Evolutionary conservation across 345 rosid genomes (phyloP).

Genomic region (Citrus unshiu): DNA sequence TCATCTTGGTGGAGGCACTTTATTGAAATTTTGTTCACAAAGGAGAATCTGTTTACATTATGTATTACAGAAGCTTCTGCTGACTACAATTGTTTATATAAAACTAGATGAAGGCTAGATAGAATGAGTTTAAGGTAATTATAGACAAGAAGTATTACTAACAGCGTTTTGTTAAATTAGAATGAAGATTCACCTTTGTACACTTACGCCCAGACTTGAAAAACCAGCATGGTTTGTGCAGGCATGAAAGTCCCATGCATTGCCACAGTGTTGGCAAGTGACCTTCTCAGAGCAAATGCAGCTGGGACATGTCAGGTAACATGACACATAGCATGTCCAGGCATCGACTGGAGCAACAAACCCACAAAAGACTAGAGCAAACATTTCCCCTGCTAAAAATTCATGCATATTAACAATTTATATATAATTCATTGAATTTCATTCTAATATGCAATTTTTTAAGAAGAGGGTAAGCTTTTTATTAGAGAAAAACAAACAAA

Average conservation of each 20-base stretch:
- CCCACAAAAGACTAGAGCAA: constrained; percentile 12
- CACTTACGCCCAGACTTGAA: not conserved
- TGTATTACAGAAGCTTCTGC: not conserved
- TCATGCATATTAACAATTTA: not conserved
- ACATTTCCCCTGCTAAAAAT: constrained; percentile 11
- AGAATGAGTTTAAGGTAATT: no score
- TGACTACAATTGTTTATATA: no score
- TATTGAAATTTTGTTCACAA: not conserved
- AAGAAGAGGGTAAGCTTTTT: no score
- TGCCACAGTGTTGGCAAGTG: constrained; percentile 8
- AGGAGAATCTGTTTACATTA: not conserved
- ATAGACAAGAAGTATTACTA: no score
- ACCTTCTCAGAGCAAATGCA: constrained; percentile 4
- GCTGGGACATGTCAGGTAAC: not conserved
- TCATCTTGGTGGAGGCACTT: not conserved
- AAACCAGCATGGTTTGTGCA: constrained; percentile 3
- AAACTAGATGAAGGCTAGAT: no score
- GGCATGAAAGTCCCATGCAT: constrained; percentile 5
- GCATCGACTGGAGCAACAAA: constrained; percentile 22
- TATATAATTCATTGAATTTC: not conserved
- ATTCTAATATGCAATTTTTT: no score
- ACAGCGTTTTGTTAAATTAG: not conserved
- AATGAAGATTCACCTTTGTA: constrained; percentile 15
- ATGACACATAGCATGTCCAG: not conserved
- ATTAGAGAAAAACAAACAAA: constrained; percentile 21